A percentile compares a stretch with the other conserved stretches of the same genome.
Evolutionary conservation across 305 asterid species (phyloP).

Genomic region (Fraxinus angustifolia): DNA sequence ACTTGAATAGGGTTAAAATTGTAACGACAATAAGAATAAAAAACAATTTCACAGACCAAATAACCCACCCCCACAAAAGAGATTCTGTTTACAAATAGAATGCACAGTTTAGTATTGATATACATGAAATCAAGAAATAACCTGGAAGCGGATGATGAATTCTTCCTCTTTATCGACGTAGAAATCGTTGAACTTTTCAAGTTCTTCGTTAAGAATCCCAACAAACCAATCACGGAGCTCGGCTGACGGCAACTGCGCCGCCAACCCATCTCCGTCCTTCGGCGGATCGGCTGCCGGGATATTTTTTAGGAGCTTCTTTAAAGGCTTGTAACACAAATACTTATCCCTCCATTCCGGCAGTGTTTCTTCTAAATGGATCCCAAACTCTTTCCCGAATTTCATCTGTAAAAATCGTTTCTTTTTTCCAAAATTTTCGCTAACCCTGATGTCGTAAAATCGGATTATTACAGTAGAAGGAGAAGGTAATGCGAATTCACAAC

Average conservation of each 20-base stretch:
- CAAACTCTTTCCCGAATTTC: conserved; percentile 91
- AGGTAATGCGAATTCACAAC: background rate
- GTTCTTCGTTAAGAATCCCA: conserved; percentile 67
- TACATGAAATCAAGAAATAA: conserved; percentile 14
- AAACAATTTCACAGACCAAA: background rate
- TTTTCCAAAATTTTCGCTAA: background rate
- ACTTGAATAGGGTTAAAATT: background rate
- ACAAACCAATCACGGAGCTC: conserved; percentile 72
- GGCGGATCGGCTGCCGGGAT: conserved; percentile 42
- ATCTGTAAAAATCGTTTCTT: conserved; percentile 22
- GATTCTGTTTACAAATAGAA: background rate
- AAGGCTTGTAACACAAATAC: conserved; percentile 70
- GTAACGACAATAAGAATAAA: background rate
- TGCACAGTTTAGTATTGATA: background rate
- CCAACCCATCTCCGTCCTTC: conserved; percentile 17
- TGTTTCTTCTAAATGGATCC: conserved; percentile 76
- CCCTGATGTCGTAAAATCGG: background rate
- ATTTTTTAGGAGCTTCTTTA: conserved; percentile 78
- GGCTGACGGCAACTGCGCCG: conserved; percentile 27
- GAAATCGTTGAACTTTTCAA: conserved; percentile 88
- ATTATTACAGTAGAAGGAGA: background rate
- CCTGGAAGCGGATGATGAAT: conserved; percentile 87
- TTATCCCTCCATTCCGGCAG: conserved; percentile 97
- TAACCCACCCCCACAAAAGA: background rate
- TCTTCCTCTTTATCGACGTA: conserved; percentile 96